These are phyloP conservation scores for Avena atlantica DNA, from an alignment of 176 grass and related monocot species.

Conservation along the genomic window DNA sequence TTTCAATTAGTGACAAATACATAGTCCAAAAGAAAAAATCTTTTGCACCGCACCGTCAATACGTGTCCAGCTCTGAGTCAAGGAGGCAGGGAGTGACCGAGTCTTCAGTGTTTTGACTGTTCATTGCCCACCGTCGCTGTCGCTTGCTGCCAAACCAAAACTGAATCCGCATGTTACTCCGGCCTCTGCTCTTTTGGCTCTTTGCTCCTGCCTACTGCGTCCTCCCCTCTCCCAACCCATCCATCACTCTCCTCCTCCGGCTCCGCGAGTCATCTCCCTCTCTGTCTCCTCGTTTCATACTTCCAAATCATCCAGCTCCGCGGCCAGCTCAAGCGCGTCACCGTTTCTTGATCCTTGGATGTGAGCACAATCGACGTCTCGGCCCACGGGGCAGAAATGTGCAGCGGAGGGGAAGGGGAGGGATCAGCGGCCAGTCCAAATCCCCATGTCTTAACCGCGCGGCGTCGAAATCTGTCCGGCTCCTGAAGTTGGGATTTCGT, in stretches of 20 bases:
- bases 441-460: neutral
- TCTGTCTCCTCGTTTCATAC: neutral
- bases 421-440: neutral
- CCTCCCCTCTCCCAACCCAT: neutral
- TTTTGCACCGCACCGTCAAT: neutral
- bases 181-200: neutral
- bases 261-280: neutral
- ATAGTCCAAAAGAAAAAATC: no score
- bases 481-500: neutral
- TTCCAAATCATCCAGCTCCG: conserved; percentile 1
- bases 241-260: neutral
- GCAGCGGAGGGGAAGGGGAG: neutral
- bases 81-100: neutral
- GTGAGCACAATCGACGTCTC: neutral
- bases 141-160: conserved; percentile 13
- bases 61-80: neutral
- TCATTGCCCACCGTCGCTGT: neutral
- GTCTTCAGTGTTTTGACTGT: neutral
- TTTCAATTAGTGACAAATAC: no score
- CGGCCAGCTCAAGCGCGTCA: neutral
- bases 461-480: neutral
- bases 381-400: conserved; percentile 39
- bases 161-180: conserved; percentile 3
- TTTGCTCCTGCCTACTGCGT: neutral
- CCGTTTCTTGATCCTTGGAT: conserved; percentile 2